Conservation (phyloP, 768 basidiomycete genomes). For the Rhizopogon vesiculosus region DNA sequence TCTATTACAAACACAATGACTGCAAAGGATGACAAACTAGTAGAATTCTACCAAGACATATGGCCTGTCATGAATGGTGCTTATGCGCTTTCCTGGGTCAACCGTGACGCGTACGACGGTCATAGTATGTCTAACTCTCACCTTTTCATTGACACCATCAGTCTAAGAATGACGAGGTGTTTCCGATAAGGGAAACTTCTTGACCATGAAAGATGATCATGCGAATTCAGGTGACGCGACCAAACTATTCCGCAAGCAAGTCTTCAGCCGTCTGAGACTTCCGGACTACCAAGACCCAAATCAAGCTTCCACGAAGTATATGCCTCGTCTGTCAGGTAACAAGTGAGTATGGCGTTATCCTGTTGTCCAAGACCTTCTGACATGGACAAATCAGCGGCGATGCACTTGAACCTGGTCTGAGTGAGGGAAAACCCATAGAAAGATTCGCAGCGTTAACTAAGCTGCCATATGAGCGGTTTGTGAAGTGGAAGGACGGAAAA, state of each 20-base stretch:
- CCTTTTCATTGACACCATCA: not conserved
- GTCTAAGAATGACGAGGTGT: slow-evolving; percentile 7
- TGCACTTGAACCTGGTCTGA: slow-evolving; percentile 10
- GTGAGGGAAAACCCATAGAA: not conserved
- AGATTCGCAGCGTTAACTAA: slow-evolving; percentile 24
- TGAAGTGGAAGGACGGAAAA: slow-evolving; percentile 23
- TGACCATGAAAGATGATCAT: slow-evolving; percentile 10
- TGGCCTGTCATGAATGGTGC: slow-evolving; percentile 22
- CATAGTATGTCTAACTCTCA: slow-evolving; percentile 17
- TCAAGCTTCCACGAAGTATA: slow-evolving; percentile 18
- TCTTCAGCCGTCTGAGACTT: slow-evolving; percentile 7
- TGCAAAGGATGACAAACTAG: slow-evolving; percentile 7
- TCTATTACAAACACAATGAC: slow-evolving; percentile 16
- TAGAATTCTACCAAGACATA: slow-evolving; percentile 26
- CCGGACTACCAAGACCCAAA: slow-evolving; percentile 6
- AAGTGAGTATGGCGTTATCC: not conserved
- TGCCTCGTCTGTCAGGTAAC: slow-evolving; percentile 31
- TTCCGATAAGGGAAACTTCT: slow-evolving; percentile 12
- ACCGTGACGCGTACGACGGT: slow-evolving; percentile 23
- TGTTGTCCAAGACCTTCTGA: not conserved
- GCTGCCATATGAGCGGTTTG: slow-evolving; percentile 27
- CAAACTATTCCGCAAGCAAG: slow-evolving; percentile 5
- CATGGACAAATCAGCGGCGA: slow-evolving; percentile 3
- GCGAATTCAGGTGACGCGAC: not conserved
- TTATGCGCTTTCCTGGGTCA: slow-evolving; percentile 26